Percentiles rank a stretch among this genome's conserved stretches.
phyloP scores from a whole-genome alignment of 768 basidiomycete species.

The Amylocystis lapponica region DNA sequence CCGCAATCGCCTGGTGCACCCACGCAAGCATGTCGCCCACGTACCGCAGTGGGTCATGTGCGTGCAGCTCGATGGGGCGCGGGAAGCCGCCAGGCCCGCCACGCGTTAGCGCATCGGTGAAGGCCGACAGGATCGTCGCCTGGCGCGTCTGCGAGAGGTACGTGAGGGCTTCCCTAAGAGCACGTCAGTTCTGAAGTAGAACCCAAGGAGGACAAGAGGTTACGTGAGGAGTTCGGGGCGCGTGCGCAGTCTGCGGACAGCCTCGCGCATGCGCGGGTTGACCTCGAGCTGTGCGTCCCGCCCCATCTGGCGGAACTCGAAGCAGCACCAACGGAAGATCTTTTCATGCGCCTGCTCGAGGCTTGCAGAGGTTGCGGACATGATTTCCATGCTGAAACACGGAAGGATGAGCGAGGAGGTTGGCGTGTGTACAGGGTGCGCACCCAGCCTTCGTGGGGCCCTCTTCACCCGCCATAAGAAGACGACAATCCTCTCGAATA shows the following conservation, averaged over 20 bases:
- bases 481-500: conserved; percentile 80
- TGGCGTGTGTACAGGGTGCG: conserved; percentile 12
- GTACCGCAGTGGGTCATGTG: conserved; percentile 95
- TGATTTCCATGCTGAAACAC: conserved; percentile 71
- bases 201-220: not conserved
- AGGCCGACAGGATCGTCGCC: conserved; percentile 69
- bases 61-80: conserved; percentile 94
- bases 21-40: conserved; percentile 98
- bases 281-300: conserved; percentile 74
- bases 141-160: conserved; percentile 80
- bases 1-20: conserved; percentile 95
- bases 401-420: no score
- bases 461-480: conserved; percentile 82
- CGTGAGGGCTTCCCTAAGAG: conserved; percentile 62
- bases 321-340: conserved; percentile 76
- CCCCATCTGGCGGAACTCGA: conserved; percentile 78
- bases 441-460: conserved; percentile 76
- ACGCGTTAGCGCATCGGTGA: conserved; percentile 82
- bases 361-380: conserved; percentile 72
- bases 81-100: conserved; percentile 83
- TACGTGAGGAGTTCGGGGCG: conserved; percentile 78
- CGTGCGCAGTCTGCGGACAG: conserved; percentile 65
- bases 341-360: conserved; percentile 91
- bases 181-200: conserved; percentile 19
- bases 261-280: conserved; percentile 56